These are phyloP conservation scores for Talaromyces proteolyticus DNA, from an alignment of 495 filamentous ascomycete genomes.

Conservation along the genomic window DNA sequence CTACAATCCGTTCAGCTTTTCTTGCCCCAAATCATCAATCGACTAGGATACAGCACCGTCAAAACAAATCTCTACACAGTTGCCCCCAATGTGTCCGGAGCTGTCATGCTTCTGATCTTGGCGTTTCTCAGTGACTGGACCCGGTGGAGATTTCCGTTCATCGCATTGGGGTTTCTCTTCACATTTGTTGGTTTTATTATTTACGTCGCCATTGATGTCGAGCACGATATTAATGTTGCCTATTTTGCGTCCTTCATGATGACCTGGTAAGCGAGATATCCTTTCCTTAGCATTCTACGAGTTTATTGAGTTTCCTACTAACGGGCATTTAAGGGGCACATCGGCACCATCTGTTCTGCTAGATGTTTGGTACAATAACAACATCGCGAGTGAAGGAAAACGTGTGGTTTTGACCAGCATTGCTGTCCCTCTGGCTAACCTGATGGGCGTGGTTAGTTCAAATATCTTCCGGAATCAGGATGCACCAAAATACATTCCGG, in stretches of 20 bases:
- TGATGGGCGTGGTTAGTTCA: slow-evolving; percentile 58
- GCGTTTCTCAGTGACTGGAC: slow-evolving; percentile 52
- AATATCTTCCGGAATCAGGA: slow-evolving; percentile 59
- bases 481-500: slow-evolving; percentile 57
- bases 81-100: slow-evolving; percentile 53
- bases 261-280: slow-evolving; percentile 41
- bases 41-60: slow-evolving; percentile 47
- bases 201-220: slow-evolving; percentile 52
- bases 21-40: slow-evolving; percentile 56
- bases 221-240: slow-evolving; percentile 43
- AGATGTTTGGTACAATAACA: slow-evolving; percentile 58
- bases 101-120: slow-evolving; percentile 52
- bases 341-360: slow-evolving; percentile 26
- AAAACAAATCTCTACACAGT: slow-evolving; percentile 65
- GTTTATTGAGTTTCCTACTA: not conserved
- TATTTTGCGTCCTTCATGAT: slow-evolving; percentile 66
- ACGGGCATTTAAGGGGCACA: slow-evolving; percentile 15
- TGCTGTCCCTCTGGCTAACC: slow-evolving; percentile 58
- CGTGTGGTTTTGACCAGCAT: slow-evolving; percentile 58
- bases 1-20: slow-evolving; percentile 57
- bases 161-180: slow-evolving; percentile 54
- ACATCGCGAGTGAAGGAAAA: slow-evolving; percentile 57
- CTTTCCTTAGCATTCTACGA: slow-evolving; percentile 8
- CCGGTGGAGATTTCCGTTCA: slow-evolving; percentile 53
- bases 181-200: slow-evolving; percentile 64